Conservation (phyloP, 2,329 filamentous ascomycete genomes). For the Ophiostoma himal-ulmi region DNA sequence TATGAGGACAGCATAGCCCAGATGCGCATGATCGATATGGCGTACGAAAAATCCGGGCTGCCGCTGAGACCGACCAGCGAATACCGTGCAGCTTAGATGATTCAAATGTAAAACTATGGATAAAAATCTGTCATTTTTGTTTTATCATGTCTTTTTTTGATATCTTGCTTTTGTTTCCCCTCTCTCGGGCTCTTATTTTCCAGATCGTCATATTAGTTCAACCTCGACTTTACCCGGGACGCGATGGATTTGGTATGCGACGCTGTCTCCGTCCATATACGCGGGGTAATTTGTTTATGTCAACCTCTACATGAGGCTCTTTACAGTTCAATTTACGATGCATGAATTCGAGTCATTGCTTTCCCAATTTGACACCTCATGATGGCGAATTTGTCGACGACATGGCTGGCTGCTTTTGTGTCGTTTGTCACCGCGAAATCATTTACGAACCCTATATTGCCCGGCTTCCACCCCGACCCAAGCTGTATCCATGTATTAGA, state of each 20-base stretch:
- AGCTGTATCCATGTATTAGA: background rate
- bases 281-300: background rate
- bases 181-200: background rate
- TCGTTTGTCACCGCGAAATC: background rate
- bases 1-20: constrained; percentile 40
- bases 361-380: background rate
- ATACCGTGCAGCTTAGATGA: constrained; percentile 4
- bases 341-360: background rate
- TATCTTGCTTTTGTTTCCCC: background rate
- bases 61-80: constrained; percentile 24
- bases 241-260: background rate
- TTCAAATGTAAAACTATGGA: background rate
- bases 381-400: background rate
- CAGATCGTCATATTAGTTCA: background rate
- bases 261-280: background rate
- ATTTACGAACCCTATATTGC: background rate
- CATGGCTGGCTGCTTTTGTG: background rate
- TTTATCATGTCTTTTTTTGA: background rate
- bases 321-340: background rate
- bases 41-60: constrained; percentile 38
- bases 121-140: background rate
- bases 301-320: background rate
- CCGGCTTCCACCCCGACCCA: background rate
- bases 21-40: constrained; percentile 44
- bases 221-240: background rate